Base-by-base conservation (phyloP, 1,284 basidiomycete genomes). In the Tranzscheliella williamsii region DNA sequence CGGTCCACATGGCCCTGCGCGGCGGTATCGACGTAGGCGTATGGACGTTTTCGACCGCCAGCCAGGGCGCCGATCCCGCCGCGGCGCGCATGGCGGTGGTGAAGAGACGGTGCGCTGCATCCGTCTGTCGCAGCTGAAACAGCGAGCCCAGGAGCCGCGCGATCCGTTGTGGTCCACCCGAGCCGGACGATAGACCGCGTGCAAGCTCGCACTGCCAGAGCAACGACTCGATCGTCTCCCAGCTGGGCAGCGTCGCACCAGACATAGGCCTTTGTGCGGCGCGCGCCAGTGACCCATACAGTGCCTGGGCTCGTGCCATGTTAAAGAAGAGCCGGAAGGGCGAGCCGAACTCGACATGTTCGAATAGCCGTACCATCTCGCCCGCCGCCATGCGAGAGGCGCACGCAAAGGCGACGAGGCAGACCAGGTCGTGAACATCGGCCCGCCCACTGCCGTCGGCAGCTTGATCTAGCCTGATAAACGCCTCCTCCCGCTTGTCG, bases 111-210 rank as follows among this genome's bases (percentile, higher is more conserved):
- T 38, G 44, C 0, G 56, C 58, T 16, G 42, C 29, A 1, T 61
- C 45, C 1, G 53, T 24, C 38, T 69, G 54, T 30, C 52, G 41
- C 31, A 52, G 21, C 12, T 56, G 35, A 22, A 69, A 60, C 4
- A 67, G 27, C n/a, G 58, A 63, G 26, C 69, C 66, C 2, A 71
- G 49, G 8, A 71, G 41, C 11, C 69, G 53, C 12, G 66, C 63
- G 11, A 71, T 55, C 12, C 66, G 55, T 30, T 69, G 64, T 5
- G 50, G 51, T 2, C 67, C 64, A 4, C 64, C 67, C 1, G 50
- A 51, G 16, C 65, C 64, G 12, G 55, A 61, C 5, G 48, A 57
- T 4, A 70, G 54, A 15, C 67, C 67, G 11, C 67, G 60, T 8
- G 64, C 60, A 2, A 70, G 60, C 41, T 70, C 64, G 9, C 54